Evolutionary conservation across 2,329 filamentous ascomycete genomes (phyloP).

Genomic region (Berkeleyomyces rouxiae): DNA sequence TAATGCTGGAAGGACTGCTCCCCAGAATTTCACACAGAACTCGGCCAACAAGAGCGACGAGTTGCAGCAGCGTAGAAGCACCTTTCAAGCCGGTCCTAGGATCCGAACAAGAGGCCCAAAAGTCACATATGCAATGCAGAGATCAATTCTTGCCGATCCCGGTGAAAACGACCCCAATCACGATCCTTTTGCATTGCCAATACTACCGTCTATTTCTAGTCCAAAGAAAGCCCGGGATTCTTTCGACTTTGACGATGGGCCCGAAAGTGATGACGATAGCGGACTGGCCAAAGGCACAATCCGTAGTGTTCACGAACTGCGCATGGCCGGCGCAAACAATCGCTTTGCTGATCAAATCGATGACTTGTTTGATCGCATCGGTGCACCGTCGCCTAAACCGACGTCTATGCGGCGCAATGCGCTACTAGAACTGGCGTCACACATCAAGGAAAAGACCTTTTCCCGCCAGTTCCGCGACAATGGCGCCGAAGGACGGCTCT

Average conservation of each 20-base stretch:
- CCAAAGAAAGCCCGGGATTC: constrained; percentile 12
- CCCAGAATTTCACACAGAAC: background rate
- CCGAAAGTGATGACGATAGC: constrained; percentile 25
- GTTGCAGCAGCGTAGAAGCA: background rate
- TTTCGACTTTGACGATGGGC: constrained; percentile 12
- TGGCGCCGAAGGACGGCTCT: constrained; percentile 51
- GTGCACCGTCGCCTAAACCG: constrained; percentile 28
- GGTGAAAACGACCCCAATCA: constrained; percentile 12
- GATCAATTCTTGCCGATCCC: constrained; percentile 13
- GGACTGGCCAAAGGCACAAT: constrained; percentile 33
- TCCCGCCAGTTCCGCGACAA: constrained; percentile 57
- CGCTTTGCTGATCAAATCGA: constrained; percentile 50
- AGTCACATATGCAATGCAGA: constrained; percentile 24
- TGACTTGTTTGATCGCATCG: constrained; percentile 45
- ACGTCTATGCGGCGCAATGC: constrained; percentile 39
- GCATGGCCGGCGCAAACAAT: constrained; percentile 49
- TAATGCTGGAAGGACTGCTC: background rate
- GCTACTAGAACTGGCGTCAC: constrained; percentile 41
- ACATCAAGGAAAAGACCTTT: constrained; percentile 45
- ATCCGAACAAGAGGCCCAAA: constrained; percentile 19
- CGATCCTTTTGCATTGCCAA: constrained; percentile 11
- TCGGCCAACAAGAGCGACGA: background rate
- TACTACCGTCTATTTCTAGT: constrained; percentile 5
- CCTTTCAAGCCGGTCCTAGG: background rate
- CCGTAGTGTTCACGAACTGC: constrained; percentile 47